phyloP scores from a whole-genome alignment of 371 early-diverging fungal species.

The Rhizopus stolonifer region DNA sequence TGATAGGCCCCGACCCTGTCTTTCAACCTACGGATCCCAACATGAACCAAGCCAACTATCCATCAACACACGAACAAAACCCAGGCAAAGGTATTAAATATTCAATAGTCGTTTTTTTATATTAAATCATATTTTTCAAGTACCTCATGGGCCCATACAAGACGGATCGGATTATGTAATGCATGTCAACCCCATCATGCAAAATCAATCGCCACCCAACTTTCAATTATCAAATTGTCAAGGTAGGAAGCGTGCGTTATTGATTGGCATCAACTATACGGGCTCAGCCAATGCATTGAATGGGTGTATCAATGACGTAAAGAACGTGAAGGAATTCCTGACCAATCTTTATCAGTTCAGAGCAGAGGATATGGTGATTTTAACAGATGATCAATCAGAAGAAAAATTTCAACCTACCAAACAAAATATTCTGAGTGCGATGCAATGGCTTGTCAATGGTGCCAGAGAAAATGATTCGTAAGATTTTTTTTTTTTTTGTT shows the following conservation, averaged over 20 bases:
- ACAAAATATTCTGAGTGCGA: slow-evolving; percentile 81
- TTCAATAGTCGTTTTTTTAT: too few relatives aligned
- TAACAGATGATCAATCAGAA: slow-evolving; percentile 85
- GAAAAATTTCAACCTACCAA: slow-evolving; percentile 74
- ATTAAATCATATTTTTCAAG: too few relatives aligned
- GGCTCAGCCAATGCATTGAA: slow-evolving; percentile 63
- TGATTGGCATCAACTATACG: slow-evolving; percentile 93
- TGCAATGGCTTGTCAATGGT: slow-evolving; percentile 88
- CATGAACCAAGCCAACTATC: slow-evolving; percentile 26
- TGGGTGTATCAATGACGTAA: slow-evolving; percentile 93
- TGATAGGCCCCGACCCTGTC: slow-evolving; percentile 19
- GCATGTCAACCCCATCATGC: slow-evolving; percentile 35
- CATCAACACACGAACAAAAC: slow-evolving; percentile 20
- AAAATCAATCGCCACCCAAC: slow-evolving; percentile 30
- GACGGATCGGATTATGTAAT: slow-evolving; percentile 20
- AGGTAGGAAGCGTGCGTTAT: slow-evolving; percentile 76
- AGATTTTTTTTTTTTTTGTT: slow-evolving; percentile 11
- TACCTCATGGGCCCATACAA: slow-evolving; percentile 23
- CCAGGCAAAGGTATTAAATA: not conserved
- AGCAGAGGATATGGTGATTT: slow-evolving; percentile 71
- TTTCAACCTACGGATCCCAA: slow-evolving; percentile 21
- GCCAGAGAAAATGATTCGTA: slow-evolving; percentile 82
- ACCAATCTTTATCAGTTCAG: slow-evolving; percentile 63
- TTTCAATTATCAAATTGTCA: slow-evolving; percentile 70
- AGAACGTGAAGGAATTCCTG: slow-evolving; percentile 79